Percentiles rank a stretch among this genome's conserved stretches.
These are phyloP conservation scores for Podaxis sp. DNA, from an alignment of 768 basidiomycete species.

Conservation along the genomic window DNA sequence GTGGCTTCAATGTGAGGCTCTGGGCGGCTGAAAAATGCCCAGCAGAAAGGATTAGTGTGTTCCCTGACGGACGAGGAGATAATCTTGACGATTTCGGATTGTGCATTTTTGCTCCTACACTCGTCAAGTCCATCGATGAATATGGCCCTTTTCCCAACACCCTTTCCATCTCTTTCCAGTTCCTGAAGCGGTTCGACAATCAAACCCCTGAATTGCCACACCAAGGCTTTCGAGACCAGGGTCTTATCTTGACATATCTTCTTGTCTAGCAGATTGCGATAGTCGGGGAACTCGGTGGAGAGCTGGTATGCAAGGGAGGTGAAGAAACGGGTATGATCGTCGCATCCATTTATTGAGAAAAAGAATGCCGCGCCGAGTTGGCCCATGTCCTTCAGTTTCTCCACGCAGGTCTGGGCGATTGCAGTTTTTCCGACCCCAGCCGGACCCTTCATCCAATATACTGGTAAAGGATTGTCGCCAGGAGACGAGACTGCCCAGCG, in stretches of 20 bases:
- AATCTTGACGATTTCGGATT: slow-evolving; percentile 2
- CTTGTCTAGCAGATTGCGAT: background rate
- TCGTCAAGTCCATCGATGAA: slow-evolving; percentile 6
- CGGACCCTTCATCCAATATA: background rate
- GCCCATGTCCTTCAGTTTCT: background rate
- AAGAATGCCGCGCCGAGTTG: slow-evolving; percentile 15
- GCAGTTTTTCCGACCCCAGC: slow-evolving; percentile 3
- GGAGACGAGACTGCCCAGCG: background rate
- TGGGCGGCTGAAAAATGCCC: slow-evolving; percentile 9
- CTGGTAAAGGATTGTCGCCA: background rate
- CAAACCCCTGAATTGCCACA: background rate
- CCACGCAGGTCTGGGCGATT: slow-evolving; percentile 8
- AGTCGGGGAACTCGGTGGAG: background rate
- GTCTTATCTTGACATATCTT: background rate
- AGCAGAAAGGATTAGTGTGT: background rate
- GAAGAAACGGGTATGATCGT: background rate
- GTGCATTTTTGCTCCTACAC: background rate
- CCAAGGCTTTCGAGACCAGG: background rate
- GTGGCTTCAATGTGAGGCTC: background rate
- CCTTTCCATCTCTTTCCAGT: background rate
- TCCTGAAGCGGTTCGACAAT: background rate
- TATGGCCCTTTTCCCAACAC: background rate
- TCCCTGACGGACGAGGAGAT: background rate
- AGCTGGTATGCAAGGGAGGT: slow-evolving; percentile 12
- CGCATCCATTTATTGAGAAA: slow-evolving; percentile 1